Percentiles rank a stretch among this genome's conserved stretches.
phyloP scores from a whole-genome alignment of 1,284 basidiomycete genomes.

The Fistulinella cinereoalba region DNA sequence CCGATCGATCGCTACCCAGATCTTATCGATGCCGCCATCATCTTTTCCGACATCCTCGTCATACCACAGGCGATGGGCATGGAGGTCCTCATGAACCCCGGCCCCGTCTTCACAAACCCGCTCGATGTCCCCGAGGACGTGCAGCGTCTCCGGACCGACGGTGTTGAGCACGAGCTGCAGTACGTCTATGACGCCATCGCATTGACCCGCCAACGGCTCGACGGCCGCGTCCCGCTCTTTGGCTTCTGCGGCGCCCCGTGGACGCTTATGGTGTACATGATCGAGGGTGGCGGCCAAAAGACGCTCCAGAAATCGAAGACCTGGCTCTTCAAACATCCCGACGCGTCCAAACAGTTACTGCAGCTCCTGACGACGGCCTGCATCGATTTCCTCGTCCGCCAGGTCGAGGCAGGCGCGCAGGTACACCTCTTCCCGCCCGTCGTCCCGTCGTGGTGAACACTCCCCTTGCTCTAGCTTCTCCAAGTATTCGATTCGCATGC shows the following conservation, averaged over 20 bases:
- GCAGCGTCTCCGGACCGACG: conserved; percentile 59
- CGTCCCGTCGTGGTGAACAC: no score
- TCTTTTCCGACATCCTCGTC: conserved; percentile 96
- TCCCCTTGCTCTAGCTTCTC: conserved; percentile 57
- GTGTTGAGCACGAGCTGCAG: conserved; percentile 78
- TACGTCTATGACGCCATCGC: conserved; percentile 93
- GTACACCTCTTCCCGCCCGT: conserved; percentile 40
- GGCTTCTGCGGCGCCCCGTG: conserved; percentile 96
- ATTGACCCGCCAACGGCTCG: conserved; percentile 71
- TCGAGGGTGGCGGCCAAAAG: conserved; percentile 90
- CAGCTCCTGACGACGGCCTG: conserved; percentile 79
- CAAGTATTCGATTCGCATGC: conserved; percentile 98
- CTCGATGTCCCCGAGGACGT: conserved; percentile 77
- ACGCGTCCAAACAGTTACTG: conserved; percentile 76
- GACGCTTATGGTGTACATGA: conserved; percentile 97
- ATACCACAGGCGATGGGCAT: conserved; percentile 95
- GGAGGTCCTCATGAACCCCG: conserved; percentile 92
- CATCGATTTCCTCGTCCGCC: conserved; percentile 84
- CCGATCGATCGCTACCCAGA: conserved; percentile 85
- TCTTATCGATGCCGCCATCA: conserved; percentile 89
- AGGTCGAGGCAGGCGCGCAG: conserved; percentile 92
- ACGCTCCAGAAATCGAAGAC: conserved; percentile 86
- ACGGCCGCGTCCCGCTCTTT: conserved; percentile 88
- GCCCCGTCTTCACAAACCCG: conserved; percentile 83
- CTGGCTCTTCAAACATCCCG: conserved; percentile 89